Base-by-base conservation (phyloP, 148 eudicot species). In the Rhododendron williamsianum region DNA sequence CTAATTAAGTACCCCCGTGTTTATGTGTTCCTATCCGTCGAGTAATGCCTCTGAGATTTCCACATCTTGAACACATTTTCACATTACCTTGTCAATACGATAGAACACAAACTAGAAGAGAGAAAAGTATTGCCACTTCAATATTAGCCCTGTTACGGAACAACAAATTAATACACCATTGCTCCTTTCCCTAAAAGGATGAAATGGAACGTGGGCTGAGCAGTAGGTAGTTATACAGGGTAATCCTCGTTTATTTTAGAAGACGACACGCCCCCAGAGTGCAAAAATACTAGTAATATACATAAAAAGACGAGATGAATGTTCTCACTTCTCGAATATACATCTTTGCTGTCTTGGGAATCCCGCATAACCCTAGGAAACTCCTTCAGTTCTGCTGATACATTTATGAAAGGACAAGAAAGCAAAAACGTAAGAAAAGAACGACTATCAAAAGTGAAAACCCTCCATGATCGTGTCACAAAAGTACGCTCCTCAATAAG, bases 291-390 rank as follows among this genome's bases (percentile, higher is more conserved):
- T 25, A 60, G 8, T 60, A 69, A 27, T 69, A 69, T 69, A 27
- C 74, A 69, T 10, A 12, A 12, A 27, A 13, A 71, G 76, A 71
- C 5, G 7, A 71, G 76, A 71, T 19, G 7, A 60, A 38, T 60
- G 35, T 36, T 81, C 51, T 81, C 74, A n/a, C 10, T 58, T 81
- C 74, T 60, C 74, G 65, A 60, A 81, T 35, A 60, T 81, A 81
- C 84, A 81, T 58, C 73, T 81, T 36, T 60, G 74, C 35, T 81
- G 65, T 54, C 30, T 36, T 81, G 48, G 76, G 21, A 30, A 13
- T 30, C 63, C 10, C 52, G 4, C 19, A 15, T 13, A 60, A 41
- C 83, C 43, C 11, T 27, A 81, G 65, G 83, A 36, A 58, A 56
- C 69, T 33, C 48, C 36, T 35, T 54, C 69, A 3, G 69, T 52